These are phyloP conservation scores for Alternaria arbusti DNA, from an alignment of 2,329 filamentous ascomycete species.

Conservation along the genomic window DNA sequence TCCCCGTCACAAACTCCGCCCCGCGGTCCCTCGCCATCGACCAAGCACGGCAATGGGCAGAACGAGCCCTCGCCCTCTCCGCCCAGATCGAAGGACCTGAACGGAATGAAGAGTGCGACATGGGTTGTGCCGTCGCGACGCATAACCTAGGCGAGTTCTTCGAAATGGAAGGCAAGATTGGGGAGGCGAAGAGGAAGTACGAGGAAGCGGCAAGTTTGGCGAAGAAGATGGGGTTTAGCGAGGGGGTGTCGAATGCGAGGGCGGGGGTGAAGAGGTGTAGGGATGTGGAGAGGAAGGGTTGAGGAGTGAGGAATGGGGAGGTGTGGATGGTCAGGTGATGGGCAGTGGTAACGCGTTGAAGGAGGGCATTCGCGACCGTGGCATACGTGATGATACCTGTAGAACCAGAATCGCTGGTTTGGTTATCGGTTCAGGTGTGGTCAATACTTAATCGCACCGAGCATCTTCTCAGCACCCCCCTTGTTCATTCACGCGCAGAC, in stretches of 20 bases:
- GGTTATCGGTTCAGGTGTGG: too few relatives aligned
- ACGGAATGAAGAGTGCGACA: conserved; percentile 79
- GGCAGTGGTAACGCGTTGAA: too few relatives aligned
- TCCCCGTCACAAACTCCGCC: conserved; percentile 48
- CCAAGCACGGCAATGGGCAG: conserved; percentile 78
- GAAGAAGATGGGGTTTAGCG: conserved; percentile 55
- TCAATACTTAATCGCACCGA: too few relatives aligned
- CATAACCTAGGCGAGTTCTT: conserved; percentile 87
- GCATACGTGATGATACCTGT: too few relatives aligned
- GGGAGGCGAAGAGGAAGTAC: conserved; percentile 67
- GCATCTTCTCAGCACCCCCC: too few relatives aligned
- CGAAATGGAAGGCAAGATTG: conserved; percentile 71
- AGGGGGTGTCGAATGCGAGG: conserved; percentile 52
- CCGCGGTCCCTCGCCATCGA: conserved; percentile 69
- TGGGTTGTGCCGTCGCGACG: conserved; percentile 81
- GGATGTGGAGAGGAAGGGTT: conserved; percentile 10
- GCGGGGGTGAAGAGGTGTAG: conserved; percentile 49
- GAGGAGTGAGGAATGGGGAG: too few relatives aligned
- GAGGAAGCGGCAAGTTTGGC: conserved; percentile 69
- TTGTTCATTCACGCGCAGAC: too few relatives aligned
- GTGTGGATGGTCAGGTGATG: too few relatives aligned
- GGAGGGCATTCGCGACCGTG: too few relatives aligned
- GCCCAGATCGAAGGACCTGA: conserved; percentile 65
- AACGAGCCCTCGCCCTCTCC: conserved; percentile 58
- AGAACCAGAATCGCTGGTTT: too few relatives aligned